These are phyloP conservation scores for Oryza glumipatula DNA, from an alignment of 176 grass and related monocot species.

Conservation along the genomic window DNA sequence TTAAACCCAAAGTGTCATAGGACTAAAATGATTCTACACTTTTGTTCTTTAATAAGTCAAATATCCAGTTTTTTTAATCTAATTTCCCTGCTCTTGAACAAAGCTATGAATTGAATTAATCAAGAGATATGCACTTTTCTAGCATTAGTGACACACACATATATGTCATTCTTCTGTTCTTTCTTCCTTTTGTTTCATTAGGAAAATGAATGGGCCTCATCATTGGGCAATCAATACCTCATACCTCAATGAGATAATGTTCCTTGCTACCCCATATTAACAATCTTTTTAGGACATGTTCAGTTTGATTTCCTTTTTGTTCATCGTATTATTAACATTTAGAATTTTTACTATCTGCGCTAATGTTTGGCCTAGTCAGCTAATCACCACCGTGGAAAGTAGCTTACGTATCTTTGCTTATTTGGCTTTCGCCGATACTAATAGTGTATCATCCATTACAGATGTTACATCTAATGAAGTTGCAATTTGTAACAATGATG, in stretches of 20 bases:
- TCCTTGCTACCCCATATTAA: not conserved
- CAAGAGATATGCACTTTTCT: too few relatives aligned
- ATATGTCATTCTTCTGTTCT: not conserved
- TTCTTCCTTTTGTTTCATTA: not conserved
- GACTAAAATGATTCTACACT: not conserved
- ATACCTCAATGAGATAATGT: not conserved
- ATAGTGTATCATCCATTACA: slow-evolving; percentile 21
- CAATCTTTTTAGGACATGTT: not conserved
- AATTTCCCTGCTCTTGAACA: too few relatives aligned
- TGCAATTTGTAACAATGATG: slow-evolving; percentile 10
- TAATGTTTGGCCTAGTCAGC: not conserved
- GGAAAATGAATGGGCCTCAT: not conserved
- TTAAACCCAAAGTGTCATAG: not conserved
- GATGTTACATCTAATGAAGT: slow-evolving; percentile 29
- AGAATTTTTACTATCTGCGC: not conserved
- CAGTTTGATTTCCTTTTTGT: slow-evolving; percentile 2
- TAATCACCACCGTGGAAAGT: not conserved
- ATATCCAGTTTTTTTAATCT: too few relatives aligned
- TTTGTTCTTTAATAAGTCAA: not conserved
- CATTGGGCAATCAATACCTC: not conserved
- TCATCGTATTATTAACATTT: not conserved
- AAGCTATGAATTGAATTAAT: too few relatives aligned
- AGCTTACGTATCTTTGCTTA: not conserved
- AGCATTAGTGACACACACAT: not conserved
- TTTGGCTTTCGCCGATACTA: not conserved